These are phyloP conservation scores for Rhynchosporium graminicola DNA, from an alignment of 2,329 filamentous ascomycete genomes.

Conservation along the genomic window DNA sequence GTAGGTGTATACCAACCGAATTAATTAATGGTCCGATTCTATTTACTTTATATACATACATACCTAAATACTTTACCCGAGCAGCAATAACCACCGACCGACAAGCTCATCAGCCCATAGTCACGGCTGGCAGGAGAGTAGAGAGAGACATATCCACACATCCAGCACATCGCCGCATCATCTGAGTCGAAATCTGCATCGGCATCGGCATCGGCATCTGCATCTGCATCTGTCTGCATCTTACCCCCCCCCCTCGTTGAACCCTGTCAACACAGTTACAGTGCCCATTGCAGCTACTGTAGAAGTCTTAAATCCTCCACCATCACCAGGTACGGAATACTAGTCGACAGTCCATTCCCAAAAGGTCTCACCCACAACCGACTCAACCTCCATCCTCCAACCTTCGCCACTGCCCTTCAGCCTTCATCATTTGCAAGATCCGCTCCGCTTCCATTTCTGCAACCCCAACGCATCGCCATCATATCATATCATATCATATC, in stretches of 20 bases:
- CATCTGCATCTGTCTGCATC: neutral
- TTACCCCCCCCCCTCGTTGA: neutral
- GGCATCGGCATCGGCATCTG: neutral
- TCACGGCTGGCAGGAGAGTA: no score
- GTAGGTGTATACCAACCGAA: no score
- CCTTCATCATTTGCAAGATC: neutral
- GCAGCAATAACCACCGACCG: no score
- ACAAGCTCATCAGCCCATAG: no score
- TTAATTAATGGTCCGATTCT: no score
- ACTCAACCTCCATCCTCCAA: neutral
- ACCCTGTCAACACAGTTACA: neutral
- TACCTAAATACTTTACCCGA: no score
- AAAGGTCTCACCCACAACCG: conserved; percentile 9
- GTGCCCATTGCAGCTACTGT: neutral
- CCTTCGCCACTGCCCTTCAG: conserved; percentile 15
- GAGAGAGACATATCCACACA: no score
- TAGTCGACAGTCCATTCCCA: neutral
- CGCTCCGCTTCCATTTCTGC: neutral
- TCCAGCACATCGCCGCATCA: no score
- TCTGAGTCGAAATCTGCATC: no score
- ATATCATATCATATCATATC: no score
- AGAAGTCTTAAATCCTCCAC: neutral
- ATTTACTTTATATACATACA: no score
- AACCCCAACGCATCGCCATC: neutral
- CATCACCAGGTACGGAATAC: neutral